Evolutionary conservation across 1,284 basidiomycete species (phyloP).

Genomic region (Macrocystidia cucumis): DNA sequence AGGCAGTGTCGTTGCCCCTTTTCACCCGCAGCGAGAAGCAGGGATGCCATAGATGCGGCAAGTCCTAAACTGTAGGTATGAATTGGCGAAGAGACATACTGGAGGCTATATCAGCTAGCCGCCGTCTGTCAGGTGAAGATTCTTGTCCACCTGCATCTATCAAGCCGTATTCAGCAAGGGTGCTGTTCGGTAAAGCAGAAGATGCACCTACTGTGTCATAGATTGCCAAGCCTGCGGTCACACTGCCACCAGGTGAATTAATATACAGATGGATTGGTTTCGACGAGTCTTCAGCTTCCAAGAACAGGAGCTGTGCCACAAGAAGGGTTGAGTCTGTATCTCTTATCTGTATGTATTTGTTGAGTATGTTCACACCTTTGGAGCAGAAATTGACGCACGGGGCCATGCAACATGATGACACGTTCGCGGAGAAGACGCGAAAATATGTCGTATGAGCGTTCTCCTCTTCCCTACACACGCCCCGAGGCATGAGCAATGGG

Average conservation of each 20-base stretch:
- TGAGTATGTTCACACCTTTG: conserved; percentile 7
- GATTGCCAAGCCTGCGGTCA: conserved; percentile 89
- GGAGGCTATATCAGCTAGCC: conserved; percentile 11
- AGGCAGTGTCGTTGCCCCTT: conserved; percentile 84
- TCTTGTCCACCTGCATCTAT: conserved; percentile 65
- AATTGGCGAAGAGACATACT: conserved; percentile 90
- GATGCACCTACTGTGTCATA: conserved; percentile 75
- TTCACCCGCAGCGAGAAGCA: conserved; percentile 83
- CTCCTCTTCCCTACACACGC: conserved; percentile 74
- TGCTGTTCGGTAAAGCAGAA: conserved; percentile 6
- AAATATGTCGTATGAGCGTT: conserved; percentile 93
- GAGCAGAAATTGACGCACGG: conserved; percentile 42
- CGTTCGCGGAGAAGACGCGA: conserved; percentile 85
- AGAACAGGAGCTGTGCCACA: conserved; percentile 86
- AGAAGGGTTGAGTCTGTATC: conserved; percentile 80
- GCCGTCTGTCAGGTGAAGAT: too few species aligned
- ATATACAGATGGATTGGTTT: conserved; percentile 93
- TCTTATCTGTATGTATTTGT: conserved; percentile 50
- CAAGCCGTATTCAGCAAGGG: conserved; percentile 11
- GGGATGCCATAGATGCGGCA: conserved; percentile 90
- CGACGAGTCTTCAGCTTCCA: conserved; percentile 88
- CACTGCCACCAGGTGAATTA: conserved; percentile 90
- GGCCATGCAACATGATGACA: conserved; percentile 89
- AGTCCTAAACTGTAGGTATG: conserved; percentile 93
- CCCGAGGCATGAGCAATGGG: conserved; percentile 6